phyloP scores from a whole-genome alignment of 208 protist genomes.

The Wallacemonas sp. region DNA sequence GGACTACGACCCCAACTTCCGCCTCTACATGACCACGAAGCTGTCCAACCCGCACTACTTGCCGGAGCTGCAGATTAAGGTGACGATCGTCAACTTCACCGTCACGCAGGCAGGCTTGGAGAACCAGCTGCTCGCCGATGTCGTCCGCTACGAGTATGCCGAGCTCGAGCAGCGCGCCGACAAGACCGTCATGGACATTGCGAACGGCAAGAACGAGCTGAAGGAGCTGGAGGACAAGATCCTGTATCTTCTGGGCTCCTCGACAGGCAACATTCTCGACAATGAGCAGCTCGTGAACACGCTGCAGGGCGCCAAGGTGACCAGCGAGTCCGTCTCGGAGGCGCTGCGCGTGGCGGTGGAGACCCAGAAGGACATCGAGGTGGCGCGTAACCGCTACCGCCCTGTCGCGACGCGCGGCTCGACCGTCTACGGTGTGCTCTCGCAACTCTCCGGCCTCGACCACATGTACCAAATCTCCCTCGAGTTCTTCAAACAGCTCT shows the following conservation, averaged over 20 bases:
- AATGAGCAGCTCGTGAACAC: constrained; percentile 96
- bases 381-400: constrained; percentile 92
- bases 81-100: constrained; percentile 95
- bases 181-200: constrained; percentile 94
- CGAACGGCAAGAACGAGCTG: constrained; percentile 94
- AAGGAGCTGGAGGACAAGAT: constrained; percentile 95
- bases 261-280: constrained; percentile 96
- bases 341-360: constrained; percentile 91
- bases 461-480: constrained; percentile 96
- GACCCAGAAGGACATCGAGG: constrained; percentile 94
- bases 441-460: constrained; percentile 88
- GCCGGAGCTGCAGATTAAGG: constrained; percentile 96
- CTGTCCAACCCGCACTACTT: constrained; percentile 95
- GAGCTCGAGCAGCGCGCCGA: constrained; percentile 92
- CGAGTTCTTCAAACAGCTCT: constrained; percentile 93
- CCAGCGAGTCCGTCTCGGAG: constrained; percentile 88
- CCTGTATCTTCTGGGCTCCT: constrained; percentile 89
- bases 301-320: constrained; percentile 93
- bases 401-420: constrained; percentile 93
- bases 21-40: constrained; percentile 96
- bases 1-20: constrained; percentile 95
- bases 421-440: constrained; percentile 95
- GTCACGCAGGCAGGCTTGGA: constrained; percentile 91
- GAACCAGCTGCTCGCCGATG: constrained; percentile 93
- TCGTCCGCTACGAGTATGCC: constrained; percentile 90